Base-by-base conservation (phyloP, 2,329 filamentous ascomycete species). In the Ophiostoma montium region DNA sequence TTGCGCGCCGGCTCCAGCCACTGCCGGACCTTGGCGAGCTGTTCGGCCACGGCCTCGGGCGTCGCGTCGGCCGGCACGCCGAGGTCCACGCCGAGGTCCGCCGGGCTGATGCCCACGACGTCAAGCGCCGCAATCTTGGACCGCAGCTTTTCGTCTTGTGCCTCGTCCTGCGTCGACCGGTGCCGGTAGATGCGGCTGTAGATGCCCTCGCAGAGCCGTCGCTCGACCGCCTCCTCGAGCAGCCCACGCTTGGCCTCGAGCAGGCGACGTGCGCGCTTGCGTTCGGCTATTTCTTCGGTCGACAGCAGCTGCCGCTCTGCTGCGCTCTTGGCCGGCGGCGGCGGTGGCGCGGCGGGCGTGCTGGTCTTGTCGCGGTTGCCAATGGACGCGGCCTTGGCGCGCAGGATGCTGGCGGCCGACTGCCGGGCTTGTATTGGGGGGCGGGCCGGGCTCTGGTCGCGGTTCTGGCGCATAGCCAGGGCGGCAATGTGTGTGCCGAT, bases 111-210 rank as follows among this genome's bases (percentile, higher is more conserved):
- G 1, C 88, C 90, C 16, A 98, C 86, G n/a, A 98, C 70, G 3
- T 84, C 77, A 41, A 98, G 68, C 1, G 92, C 88, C 18, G 90
- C 90, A 1, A 89, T 95, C 59, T 94, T 92, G 10, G 92, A 98
- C 30, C 92, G 79, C 46, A 98, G 71, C 62, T 94, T 95, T 59
- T 94, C 89, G 61, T 98, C 92, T 59, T 90, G 78, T 12, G 92
- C 89, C 64, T 95, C 90, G 61, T 98, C 92, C 59, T 96, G 82
- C 0, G 90, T 94, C 61, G 76, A 92, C 52, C 84, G 79, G 63
- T 98, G 92, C 43, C 88, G 80, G 75, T 90, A 98, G 61, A 98
- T 86, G 55, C 84, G 82, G 51, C 82, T 75, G 60, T 96, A 96
- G 42, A 90, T 81, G 48, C 82, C 80, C 61, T 94, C 87, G 60